Base-by-base conservation (phyloP, 768 basidiomycete species). In the Phaffia tasmanica region DNA sequence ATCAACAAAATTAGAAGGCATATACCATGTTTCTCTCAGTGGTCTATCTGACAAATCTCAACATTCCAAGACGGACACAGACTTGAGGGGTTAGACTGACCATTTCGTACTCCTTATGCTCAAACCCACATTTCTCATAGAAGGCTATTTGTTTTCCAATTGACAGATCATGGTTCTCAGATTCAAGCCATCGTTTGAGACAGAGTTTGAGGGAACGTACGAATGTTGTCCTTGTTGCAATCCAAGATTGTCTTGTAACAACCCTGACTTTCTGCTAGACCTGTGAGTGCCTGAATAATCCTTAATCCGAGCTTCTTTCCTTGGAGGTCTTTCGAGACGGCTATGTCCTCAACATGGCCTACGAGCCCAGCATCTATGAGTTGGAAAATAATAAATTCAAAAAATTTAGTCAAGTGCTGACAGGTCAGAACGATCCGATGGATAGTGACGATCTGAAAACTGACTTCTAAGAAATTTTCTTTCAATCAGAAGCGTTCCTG, bases 161-260 rank as follows among this genome's bases (percentile, higher is more conserved):
- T 15, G 57, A 21, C 9, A 30, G 5, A 16, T n/a, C 42, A n/a
- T 5, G 1, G 46, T 57, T 21, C 47, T 58, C 64, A 65, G 64
- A 11, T 61, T 47, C 49, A 46, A 29, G 16, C 25, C 18, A 47
- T 59, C 11, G 32, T 14, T 14, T 29, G 58, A 30, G 1, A 57
- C 68, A 48, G 47, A 61, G 56, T 42, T 25, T 46, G 23, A 25
- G 8, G 29, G 29, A n/a, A 84, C 92, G 77, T 74, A 97, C 94
- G 88, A 70, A 92, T 86, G 72, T 99, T 99, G 63, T 81, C 80
- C 69, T 89, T 84, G 74, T 82, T 89, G 75, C 95, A 99, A 76
- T 99, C 94, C 74, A 99, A 78, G 72, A 99, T 98, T 19, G 92
- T 92, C 85, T 99, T 99, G 79, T 98, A 99, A 77, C 87, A 82